These are phyloP conservation scores for Deinandra increscens DNA, from an alignment of 129 eudicot species.

Conservation along the genomic window DNA sequence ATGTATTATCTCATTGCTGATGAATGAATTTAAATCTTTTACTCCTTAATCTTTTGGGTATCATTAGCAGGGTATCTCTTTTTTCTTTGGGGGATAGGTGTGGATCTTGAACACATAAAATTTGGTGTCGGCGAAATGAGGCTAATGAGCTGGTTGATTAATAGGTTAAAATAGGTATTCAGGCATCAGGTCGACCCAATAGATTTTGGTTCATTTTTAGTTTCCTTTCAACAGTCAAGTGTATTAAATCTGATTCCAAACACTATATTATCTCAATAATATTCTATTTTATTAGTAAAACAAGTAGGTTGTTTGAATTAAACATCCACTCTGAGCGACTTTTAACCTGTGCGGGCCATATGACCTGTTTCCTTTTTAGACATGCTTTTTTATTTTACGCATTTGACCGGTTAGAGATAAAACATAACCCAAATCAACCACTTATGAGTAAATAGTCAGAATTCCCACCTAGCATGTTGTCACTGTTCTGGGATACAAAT, in stretches of 20 bases:
- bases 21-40: not conserved
- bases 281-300: not conserved
- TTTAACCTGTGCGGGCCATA: not conserved
- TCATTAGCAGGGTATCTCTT: not conserved
- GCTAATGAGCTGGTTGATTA: not conserved
- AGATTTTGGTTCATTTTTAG: not conserved
- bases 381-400: not conserved
- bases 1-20: not conserved
- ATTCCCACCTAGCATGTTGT: not conserved
- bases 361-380: not conserved
- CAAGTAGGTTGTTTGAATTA: not conserved
- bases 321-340: not conserved
- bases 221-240: not conserved
- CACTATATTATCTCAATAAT: not conserved
- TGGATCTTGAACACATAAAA: not conserved
- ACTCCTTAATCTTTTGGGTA: not conserved
- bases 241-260: not conserved
- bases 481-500: not conserved
- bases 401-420: not conserved
- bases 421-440: not conserved
- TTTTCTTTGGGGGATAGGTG: slow-evolving; percentile 5
- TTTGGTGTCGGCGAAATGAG: not conserved
- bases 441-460: not conserved
- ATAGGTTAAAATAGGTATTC: not conserved
- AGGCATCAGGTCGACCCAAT: not conserved